Percentiles rank a stretch among this genome's conserved stretches.
phyloP scores from a whole-genome alignment of 495 filamentous ascomycete species.

The Aspergillus sparsus region DNA sequence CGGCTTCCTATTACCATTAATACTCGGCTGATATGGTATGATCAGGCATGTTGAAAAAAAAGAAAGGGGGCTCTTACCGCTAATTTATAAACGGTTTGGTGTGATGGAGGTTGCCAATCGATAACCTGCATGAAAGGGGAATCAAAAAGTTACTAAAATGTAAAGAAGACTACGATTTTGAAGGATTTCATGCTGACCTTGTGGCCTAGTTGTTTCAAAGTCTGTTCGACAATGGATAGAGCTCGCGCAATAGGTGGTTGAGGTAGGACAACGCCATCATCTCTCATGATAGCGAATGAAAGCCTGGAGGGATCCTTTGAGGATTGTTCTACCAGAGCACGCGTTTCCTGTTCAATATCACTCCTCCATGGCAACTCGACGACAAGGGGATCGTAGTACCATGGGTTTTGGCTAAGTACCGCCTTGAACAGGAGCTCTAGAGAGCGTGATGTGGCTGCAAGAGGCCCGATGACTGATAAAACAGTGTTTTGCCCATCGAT shows the following conservation, averaged over 20 bases:
- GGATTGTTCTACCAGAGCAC: constrained; percentile 40
- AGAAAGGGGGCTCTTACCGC: constrained; percentile 26
- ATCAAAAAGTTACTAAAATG: neutral
- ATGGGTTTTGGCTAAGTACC: constrained; percentile 58
- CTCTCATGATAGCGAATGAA: constrained; percentile 53
- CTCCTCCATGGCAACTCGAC: constrained; percentile 64
- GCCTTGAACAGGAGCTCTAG: constrained; percentile 56
- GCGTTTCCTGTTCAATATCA: constrained; percentile 48
- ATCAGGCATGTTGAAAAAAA: too few relatives aligned
- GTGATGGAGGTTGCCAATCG: constrained; percentile 59
- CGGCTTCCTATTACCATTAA: constrained; percentile 14
- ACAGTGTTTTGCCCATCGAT: constrained; percentile 62
- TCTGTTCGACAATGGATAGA: constrained; percentile 52
- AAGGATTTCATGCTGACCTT: constrained; percentile 29
- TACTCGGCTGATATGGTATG: neutral
- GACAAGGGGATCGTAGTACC: constrained; percentile 64
- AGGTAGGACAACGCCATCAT: constrained; percentile 50
- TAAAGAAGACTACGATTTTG: neutral
- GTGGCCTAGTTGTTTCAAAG: constrained; percentile 56
- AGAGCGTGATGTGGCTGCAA: constrained; percentile 51
- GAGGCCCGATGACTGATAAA: constrained; percentile 59
- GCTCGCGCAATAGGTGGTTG: constrained; percentile 59
- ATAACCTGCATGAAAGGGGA: constrained; percentile 41
- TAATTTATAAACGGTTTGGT: constrained; percentile 36
- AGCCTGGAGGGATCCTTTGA: constrained; percentile 36